These are phyloP conservation scores for Ophiocordyceps camponoti-floridani DNA, from an alignment of 2,329 filamentous ascomycete genomes.

Conservation along the genomic window DNA sequence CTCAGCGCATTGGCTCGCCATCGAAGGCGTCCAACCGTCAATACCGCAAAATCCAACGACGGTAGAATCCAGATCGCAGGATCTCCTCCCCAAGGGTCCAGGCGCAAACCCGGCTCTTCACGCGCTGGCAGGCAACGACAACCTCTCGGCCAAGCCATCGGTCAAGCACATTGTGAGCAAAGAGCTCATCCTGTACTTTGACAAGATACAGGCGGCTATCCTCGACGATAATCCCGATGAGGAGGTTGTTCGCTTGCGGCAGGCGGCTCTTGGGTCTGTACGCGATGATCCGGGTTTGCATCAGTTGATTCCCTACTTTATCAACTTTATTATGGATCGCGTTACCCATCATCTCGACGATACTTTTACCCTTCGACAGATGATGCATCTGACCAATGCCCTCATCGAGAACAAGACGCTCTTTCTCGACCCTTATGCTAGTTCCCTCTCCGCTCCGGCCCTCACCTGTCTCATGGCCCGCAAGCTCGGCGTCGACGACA, in stretches of 20 bases:
- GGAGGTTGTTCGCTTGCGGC: constrained; percentile 50
- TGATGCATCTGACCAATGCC: constrained; percentile 79
- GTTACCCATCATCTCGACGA: constrained; percentile 89
- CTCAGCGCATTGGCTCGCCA: constrained; percentile 85
- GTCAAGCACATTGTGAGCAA: constrained; percentile 95
- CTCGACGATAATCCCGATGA: constrained; percentile 79
- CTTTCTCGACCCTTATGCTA: constrained; percentile 46
- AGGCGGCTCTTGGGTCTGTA: constrained; percentile 71
- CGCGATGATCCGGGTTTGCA: constrained; percentile 82
- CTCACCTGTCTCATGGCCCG: constrained; percentile 75
- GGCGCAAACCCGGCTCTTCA: constrained; percentile 70
- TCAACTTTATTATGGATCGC: constrained; percentile 89
- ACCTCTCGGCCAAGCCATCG: constrained; percentile 66
- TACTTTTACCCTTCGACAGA: constrained; percentile 71
- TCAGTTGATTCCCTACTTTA: constrained; percentile 89
- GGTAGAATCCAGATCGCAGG: constrained; percentile 64
- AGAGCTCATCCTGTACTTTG: constrained; percentile 91
- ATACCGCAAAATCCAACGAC: constrained; percentile 92
- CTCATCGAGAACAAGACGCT: constrained; percentile 70
- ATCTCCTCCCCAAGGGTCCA: constrained; percentile 76
- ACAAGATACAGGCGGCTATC: constrained; percentile 79
- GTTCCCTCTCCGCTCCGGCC: constrained; percentile 61
- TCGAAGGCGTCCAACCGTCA: constrained; percentile 91
- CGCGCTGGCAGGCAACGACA: constrained; percentile 70
- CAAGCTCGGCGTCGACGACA: constrained; percentile 46